Conservation (phyloP, 75 land plant species). For the Cryptomeria japonica region DNA sequence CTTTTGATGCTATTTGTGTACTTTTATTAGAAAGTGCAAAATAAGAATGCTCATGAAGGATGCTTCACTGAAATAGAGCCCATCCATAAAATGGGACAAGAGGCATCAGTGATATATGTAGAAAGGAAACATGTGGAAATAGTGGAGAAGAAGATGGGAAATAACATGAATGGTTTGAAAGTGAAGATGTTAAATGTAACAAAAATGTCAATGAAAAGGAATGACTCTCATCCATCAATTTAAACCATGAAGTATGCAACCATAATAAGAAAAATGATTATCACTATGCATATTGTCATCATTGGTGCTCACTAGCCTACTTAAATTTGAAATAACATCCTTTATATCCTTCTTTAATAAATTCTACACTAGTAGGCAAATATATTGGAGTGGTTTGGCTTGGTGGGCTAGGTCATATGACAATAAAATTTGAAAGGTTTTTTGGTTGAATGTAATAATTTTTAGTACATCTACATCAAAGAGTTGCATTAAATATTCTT, state of each 20-base stretch:
- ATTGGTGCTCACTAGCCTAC: conserved; percentile 34
- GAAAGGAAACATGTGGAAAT: conserved; percentile 29
- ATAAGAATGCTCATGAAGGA: conserved; percentile 39
- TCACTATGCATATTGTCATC: conserved; percentile 18
- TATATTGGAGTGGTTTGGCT: no score
- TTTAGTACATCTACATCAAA: no score
- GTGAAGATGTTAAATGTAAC: conserved; percentile 55
- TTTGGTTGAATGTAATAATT: no score
- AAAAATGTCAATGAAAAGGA: conserved; percentile 44
- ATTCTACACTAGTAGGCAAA: no score
- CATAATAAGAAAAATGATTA: background rate
- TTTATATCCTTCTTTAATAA: conserved; percentile 3
- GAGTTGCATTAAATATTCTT: no score
- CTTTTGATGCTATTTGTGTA: conserved; percentile 30
- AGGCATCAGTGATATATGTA: conserved; percentile 22
- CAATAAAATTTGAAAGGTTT: no score
- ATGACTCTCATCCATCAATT: conserved; percentile 54
- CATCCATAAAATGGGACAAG: conserved; percentile 31
- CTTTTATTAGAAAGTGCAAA: conserved; percentile 50
- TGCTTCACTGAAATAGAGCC: conserved; percentile 60
- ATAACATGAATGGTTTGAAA: conserved; percentile 14
- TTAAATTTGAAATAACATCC: conserved; percentile 30
- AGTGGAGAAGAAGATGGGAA: conserved; percentile 20
- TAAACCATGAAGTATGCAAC: conserved; percentile 18
- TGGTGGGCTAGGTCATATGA: no score